These are phyloP conservation scores for Ceratocystis papillata DNA, from an alignment of 2,329 filamentous ascomycete species.

Conservation along the genomic window DNA sequence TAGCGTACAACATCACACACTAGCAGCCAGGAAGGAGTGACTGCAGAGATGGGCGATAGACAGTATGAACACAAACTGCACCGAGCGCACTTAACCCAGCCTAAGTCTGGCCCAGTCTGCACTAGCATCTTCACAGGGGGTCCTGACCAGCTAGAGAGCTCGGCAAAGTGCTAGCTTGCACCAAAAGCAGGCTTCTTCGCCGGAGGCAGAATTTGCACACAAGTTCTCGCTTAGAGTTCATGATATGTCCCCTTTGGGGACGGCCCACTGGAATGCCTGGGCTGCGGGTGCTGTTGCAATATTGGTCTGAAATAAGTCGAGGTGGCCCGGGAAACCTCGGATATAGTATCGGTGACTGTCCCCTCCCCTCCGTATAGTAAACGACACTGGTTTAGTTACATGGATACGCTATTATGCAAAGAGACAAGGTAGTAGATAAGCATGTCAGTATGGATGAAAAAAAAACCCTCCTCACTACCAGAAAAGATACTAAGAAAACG, in stretches of 20 bases:
- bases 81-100: neutral
- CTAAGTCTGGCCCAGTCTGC: neutral
- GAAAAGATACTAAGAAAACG: no score
- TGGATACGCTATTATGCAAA: neutral
- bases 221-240: neutral
- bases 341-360: neutral
- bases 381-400: neutral
- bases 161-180: neutral
- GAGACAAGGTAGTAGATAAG: neutral
- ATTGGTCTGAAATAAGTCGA: neutral
- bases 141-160: neutral
- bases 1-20: neutral
- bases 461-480: no score
- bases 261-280: neutral
- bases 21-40: neutral
- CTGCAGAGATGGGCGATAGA: neutral
- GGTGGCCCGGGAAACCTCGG: neutral
- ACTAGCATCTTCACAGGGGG: neutral
- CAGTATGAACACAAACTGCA: neutral
- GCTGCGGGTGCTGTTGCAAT: conserved; percentile 3
- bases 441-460: neutral
- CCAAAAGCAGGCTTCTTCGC: neutral
- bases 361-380: neutral
- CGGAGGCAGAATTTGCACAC: neutral
- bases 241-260: neutral